These are phyloP conservation scores for Cucumis melo DNA, from an alignment of 306 rosid genomes.

Conservation along the genomic window DNA sequence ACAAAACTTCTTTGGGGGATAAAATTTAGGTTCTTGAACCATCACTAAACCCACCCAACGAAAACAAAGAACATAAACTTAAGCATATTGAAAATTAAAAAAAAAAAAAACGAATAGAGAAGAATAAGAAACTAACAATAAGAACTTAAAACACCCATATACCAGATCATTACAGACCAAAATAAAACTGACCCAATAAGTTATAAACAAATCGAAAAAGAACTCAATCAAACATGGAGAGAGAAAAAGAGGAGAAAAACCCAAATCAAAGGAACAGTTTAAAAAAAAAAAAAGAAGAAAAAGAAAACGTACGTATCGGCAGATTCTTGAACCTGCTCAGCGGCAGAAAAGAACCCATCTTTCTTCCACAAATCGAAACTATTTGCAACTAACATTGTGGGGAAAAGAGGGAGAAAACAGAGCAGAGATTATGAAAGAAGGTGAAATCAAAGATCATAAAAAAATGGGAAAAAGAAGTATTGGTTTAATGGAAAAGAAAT, in stretches of 20 bases:
- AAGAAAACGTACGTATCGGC: conserved; percentile 5
- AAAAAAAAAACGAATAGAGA: neutral
- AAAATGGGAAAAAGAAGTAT: neutral
- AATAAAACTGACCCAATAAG: neutral
- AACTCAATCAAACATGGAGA: neutral
- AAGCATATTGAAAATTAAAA: neutral
- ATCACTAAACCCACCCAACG: neutral
- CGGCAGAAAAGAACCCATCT: conserved; percentile 4
- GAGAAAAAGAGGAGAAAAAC: neutral
- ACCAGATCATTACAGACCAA: neutral
- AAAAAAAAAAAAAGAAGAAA: neutral
- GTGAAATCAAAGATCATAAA: neutral
- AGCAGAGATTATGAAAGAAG: neutral
- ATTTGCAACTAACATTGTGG: neutral
- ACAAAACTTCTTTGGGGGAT: neutral
- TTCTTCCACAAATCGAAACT: conserved; percentile 7
- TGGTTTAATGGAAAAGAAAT: neutral
- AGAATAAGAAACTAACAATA: neutral
- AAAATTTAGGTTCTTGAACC: neutral
- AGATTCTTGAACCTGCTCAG: conserved; percentile 9
- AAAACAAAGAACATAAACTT: neutral
- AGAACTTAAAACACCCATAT: neutral
- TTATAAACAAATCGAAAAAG: neutral
- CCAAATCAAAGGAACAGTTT: neutral
- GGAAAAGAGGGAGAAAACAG: neutral